Evolutionary conservation across 2,329 filamentous ascomycete species (phyloP), one percentile per base, ranked within the genome.

Genomic region (Berkeleyomyces basicola): DNA sequence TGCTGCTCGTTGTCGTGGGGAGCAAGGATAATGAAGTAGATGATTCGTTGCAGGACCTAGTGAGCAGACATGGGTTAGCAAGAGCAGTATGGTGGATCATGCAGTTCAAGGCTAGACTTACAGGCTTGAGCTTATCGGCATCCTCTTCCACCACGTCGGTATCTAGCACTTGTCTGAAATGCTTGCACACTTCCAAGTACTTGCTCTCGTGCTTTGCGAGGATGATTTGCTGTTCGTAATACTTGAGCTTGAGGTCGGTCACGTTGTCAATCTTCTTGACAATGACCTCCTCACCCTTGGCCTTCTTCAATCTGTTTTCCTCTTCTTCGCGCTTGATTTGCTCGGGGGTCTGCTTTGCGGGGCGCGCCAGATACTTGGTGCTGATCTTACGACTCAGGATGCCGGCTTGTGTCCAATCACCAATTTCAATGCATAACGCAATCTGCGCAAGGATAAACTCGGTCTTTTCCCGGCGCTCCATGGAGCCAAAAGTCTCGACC

Each of bases 1-100:
- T 92, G 93, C 74, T 99, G 93, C 74, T 99, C 93, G 74, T 99
- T 99, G 77, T 99, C 92, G 75, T 97, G 90, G 6, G 93, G 91
- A 6, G 93, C 88, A 60, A 99, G 87, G 67, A 97, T 93, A 72
- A 96, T 85, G 74, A 95, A 99, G 81, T 95, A 97, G 75, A 97
- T 91, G 72, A 97, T 90, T 70, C 93, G 85, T 77, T 96, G 90
- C 51, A 99, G 82, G 16, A 90, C 84, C 90, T 95, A 9, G 4
- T 7, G 4, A 51, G 40, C 60, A 58, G 44, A 14, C 31, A 33
- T 23, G 47, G 57, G 59, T 70, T 65, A 69, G 67, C 58, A 49
- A 63, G 11, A 46, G 11, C 0, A 6, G 14, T 5, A 11, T 4
- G 6, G 44, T 7, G 7, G 31, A 51, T 11, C 10, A 33, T 6